Conservation (phyloP, 176 grass and related monocot genomes). For the Paspalum vaginatum region DNA sequence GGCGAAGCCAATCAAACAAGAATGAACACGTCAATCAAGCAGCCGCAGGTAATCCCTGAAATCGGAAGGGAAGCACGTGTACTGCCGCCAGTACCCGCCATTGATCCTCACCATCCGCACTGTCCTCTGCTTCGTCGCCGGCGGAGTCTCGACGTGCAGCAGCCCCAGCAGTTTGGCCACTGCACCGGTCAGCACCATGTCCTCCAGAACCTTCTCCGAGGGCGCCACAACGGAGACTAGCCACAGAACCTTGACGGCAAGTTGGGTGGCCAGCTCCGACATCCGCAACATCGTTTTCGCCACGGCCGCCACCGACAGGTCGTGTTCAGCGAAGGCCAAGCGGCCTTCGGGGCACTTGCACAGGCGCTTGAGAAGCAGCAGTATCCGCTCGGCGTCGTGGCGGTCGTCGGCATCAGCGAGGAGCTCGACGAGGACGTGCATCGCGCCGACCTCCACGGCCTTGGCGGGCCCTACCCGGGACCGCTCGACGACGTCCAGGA, state of each 20-base stretch:
- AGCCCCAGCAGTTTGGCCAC: constrained; percentile 72
- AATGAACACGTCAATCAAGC: constrained; percentile 44
- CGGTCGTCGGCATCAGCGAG: constrained; percentile 59
- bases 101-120: constrained; percentile 68
- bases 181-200: constrained; percentile 69
- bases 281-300: constrained; percentile 72
- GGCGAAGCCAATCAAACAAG: background rate
- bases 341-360: constrained; percentile 78
- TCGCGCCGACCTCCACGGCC: constrained; percentile 70
- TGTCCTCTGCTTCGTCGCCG: constrained; percentile 74
- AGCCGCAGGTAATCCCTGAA: constrained; percentile 56
- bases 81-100: constrained; percentile 63
- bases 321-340: constrained; percentile 70
- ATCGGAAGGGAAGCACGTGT: constrained; percentile 68
- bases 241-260: constrained; percentile 79
- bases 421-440: constrained; percentile 73
- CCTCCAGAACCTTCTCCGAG: constrained; percentile 70
- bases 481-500: constrained; percentile 50
- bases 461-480: constrained; percentile 46
- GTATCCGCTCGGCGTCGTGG: constrained; percentile 58
- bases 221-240: constrained; percentile 56
- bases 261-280: constrained; percentile 70
- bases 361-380: constrained; percentile 77
- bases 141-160: constrained; percentile 59
- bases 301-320: constrained; percentile 58